Base-by-base conservation (phyloP, 129 eudicot species). In the Helichrysum umbraculigerum region DNA sequence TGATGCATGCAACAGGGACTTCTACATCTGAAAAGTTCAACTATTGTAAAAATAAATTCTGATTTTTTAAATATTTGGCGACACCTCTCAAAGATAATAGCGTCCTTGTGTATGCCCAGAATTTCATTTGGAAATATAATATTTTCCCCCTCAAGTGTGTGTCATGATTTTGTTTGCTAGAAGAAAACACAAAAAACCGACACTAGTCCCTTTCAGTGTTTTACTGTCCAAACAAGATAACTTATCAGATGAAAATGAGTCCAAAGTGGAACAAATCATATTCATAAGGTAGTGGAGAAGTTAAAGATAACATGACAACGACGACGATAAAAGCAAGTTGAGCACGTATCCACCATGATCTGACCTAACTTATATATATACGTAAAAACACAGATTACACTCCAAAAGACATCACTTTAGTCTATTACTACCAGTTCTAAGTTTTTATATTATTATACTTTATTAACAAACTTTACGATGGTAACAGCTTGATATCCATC, bases 1-100 rank as follows among this genome's bases (percentile, higher is more conserved):
- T 91, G 77, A 81, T 21, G 75, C 97, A 91, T 83, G 92, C 86
- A 51, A 88, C 76, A 20, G 97, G 97, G 25, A 91, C 90, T 85
- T 91, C 92, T 47, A 91, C 86, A 83, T 88, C 97, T 91, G 97
- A 75, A 81, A 58, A 58, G 15, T 22, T 59, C 2, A 70, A 50
- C 54, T 14, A 47, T 47, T 47, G n/a, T 47, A 47, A 47, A 47
- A 12, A 47, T 3, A 47, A 12, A 47, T 14, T 12, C 16, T 12
- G n/a, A 47, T 3, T 47, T 3, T 47, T 14, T 12, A 11, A 47
- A 12, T 47, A 47, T 47, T 12, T 14, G 54, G n/a, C 54, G 4
- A 47, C 54, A 47, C 17, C 14, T 47, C 1, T 47, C 54, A 14
- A 44, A 14, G 16, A 14, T 14, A 47, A 47, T 47, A 14, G 54